These are phyloP conservation scores for Venturia pyrina DNA, from an alignment of 2,329 filamentous ascomycete genomes.

Conservation along the genomic window DNA sequence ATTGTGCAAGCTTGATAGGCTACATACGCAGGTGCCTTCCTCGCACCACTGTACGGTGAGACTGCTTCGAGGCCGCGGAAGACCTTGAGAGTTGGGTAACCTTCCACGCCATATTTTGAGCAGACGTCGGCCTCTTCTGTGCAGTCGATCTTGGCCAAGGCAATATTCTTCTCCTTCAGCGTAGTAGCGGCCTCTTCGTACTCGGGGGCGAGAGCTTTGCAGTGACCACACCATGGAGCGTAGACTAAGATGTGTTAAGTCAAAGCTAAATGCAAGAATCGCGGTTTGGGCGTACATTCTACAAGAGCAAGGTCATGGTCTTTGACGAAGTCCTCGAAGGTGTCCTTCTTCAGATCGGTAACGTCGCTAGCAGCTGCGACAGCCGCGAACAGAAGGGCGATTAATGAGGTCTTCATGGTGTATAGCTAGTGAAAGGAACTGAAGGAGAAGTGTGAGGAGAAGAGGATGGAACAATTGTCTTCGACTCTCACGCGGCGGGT, in stretches of 20 bases:
- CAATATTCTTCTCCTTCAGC: slow-evolving; percentile 81
- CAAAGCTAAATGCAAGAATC: slow-evolving; percentile 7
- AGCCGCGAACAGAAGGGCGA: slow-evolving; percentile 38
- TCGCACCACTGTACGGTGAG: slow-evolving; percentile 74
- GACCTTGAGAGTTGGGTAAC: slow-evolving; percentile 97
- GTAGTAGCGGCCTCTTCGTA: slow-evolving; percentile 79
- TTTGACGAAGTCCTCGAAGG: slow-evolving; percentile 78
- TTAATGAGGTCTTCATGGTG: background rate
- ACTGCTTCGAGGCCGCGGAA: slow-evolving; percentile 84
- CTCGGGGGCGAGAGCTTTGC: slow-evolving; percentile 92
- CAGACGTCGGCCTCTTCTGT: slow-evolving; percentile 90
- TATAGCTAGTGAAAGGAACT: background rate
- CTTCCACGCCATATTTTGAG: slow-evolving; percentile 82
- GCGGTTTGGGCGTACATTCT: slow-evolving; percentile 58
- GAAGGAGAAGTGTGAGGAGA: background rate
- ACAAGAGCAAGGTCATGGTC: slow-evolving; percentile 82
- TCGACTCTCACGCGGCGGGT: no score
- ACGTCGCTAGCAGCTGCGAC: slow-evolving; percentile 67
- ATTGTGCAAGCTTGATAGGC: background rate
- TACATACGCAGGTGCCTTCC: slow-evolving; percentile 66
- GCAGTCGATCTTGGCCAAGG: slow-evolving; percentile 83
- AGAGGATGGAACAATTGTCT: no score
- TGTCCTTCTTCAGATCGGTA: slow-evolving; percentile 71
- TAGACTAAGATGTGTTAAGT: slow-evolving; percentile 55
- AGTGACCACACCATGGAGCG: slow-evolving; percentile 90